Base-by-base conservation (phyloP, 495 filamentous ascomycete species). In the Lasiosphaeriaceae sp. region DNA sequence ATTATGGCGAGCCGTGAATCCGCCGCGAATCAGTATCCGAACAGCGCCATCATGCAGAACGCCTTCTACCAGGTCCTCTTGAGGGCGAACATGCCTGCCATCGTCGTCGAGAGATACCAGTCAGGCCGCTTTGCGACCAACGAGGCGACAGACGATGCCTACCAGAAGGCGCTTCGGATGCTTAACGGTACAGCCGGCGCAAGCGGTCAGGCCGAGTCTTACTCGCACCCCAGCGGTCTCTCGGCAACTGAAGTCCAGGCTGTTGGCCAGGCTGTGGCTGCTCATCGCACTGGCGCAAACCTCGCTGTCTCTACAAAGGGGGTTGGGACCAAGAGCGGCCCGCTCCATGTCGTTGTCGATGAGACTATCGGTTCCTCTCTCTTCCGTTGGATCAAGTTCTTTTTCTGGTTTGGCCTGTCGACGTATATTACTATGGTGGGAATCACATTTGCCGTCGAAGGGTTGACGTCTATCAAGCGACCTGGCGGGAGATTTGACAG, bases 21-120 rank as follows among this genome's bases (percentile, higher is more conserved):
- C 67, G 85, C 87, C 22, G 95, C 94, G 35, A 97, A 96, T 70
- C 88, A 89, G 74, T 92, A 96, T 62, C 89, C 94, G 2, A 83
- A 79, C 60, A 96, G 88, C 71, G 83, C 90, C 14, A 87, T 84
- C 23, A 86, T 90, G 16, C 94, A 98, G 71, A 92, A 90, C 72
- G 85, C 89, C 20, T 96, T 98, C 69, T 98, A 98, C 71, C 85
- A 90, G 64, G 86, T 90, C 34, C 83, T 97, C n/a, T 76, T 97
- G 21, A 86, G 84, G 60, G 91, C 91, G 11, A 90, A 95, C 65
- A 92, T 96, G 86, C 89, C 94, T 6, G 86, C 89, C 7, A 96
- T 97, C 49, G 77, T 97, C 26, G 80, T 96, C 41, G 92, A 97
- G 67, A 79, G 94, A 61, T 92, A 96, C 69, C 86, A 90, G 60